These are phyloP conservation scores for Xylaria sp. DNA, from an alignment of 2,329 filamentous ascomycete species.

Conservation along the genomic window DNA sequence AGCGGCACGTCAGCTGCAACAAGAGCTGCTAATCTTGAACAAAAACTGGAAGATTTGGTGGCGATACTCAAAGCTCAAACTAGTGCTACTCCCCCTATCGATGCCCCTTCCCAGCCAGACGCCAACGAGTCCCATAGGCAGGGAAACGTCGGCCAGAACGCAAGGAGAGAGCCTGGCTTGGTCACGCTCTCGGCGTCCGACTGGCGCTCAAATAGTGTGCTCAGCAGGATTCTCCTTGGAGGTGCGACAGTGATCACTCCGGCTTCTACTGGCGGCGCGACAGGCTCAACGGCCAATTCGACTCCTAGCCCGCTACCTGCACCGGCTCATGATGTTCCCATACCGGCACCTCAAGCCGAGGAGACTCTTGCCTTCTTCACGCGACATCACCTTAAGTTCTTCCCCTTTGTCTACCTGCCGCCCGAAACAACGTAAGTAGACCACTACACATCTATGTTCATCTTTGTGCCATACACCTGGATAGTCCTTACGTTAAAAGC, in stretches of 20 bases:
- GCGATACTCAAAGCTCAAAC: conserved; percentile 47
- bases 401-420: conserved; percentile 48
- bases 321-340: conserved; percentile 24
- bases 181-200: background rate
- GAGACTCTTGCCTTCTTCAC: conserved; percentile 44
- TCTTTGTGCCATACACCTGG: no score
- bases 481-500: background rate
- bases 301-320: conserved; percentile 36
- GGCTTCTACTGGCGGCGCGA: conserved; percentile 33
- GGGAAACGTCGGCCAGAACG: background rate
- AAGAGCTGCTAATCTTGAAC: conserved; percentile 46
- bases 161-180: background rate
- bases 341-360: conserved; percentile 44
- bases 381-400: conserved; percentile 43
- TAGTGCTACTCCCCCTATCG: conserved; percentile 7
- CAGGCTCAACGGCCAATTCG: conserved; percentile 34
- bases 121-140: background rate
- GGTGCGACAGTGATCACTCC: conserved; percentile 25
- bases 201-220: conserved; percentile 5
- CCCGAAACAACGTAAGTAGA: conserved; percentile 38
- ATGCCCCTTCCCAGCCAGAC: conserved; percentile 6
- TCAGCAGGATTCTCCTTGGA: background rate
- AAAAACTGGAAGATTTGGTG: conserved; percentile 49
- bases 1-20: conserved; percentile 25
- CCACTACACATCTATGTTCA: background rate